Base-by-base conservation (phyloP, 805 yeast species). In the Saturnispora saitoi region DNA sequence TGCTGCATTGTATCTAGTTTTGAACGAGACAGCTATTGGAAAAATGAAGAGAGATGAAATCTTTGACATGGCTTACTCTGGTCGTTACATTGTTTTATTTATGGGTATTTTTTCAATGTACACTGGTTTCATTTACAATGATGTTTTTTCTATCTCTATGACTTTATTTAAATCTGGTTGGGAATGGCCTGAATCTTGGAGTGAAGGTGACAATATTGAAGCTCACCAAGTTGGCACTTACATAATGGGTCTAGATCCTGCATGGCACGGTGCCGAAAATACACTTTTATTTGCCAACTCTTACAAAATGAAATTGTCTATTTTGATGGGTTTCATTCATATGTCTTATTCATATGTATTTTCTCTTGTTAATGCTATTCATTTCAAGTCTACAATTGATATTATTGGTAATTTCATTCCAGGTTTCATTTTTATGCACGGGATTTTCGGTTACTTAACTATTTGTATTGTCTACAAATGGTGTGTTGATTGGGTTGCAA, bases 211-310 rank as follows among this genome's bases (percentile, higher is more conserved):
- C 38, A 62, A 80, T 4, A 74, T 90, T 49, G 73, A 71, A 42
- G 97, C 89, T 11, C 72, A 72, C 32, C 73, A 76, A 57, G 72
- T 72, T 12, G 87, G 91, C 8, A 79, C 79, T 11, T 93, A 93
- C 62, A 70, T 82, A 4, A 70, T 93, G 62, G 99, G 99, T 46
- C 68, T 93, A 46, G 99, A 93, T 68, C 86, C 83, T 54, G 86
- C 83, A 10, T 93, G 99, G 99, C 99, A 93, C 66, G 96, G 97
- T 15, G 77, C 98, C 37, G 99, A 93, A 57, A 93, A 93, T 69
- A 81, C 83, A 45, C 73, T 93, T 58, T 68, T 95, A 50, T 93
- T 93, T 69, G 78, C 95, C 45, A 93, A 93, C 70, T 90, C 98
- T 2, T 93, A 87, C 71, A 93, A 93, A 73, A 93, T 93, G 99